These are phyloP conservation scores for Penicillium parvum DNA, from an alignment of 495 filamentous ascomycete genomes.

Conservation along the genomic window DNA sequence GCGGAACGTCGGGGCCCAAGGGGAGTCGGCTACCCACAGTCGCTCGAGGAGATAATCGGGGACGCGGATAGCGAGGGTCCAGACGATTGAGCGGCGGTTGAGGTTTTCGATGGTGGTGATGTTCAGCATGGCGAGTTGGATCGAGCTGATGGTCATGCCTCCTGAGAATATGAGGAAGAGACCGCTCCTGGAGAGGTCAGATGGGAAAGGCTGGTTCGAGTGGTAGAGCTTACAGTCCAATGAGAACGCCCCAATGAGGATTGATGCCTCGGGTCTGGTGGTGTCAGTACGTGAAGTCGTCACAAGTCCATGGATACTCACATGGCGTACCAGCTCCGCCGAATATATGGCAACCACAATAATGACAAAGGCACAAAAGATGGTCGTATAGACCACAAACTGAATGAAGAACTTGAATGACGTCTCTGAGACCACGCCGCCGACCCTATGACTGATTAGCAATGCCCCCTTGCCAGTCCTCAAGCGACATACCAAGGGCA, in stretches of 20 bases:
- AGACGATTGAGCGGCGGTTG: constrained; percentile 54
- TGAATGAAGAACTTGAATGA: constrained; percentile 89
- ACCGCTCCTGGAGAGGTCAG: constrained; percentile 38
- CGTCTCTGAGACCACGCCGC: constrained; percentile 80
- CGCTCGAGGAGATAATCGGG: constrained; percentile 45
- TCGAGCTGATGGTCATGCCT: constrained; percentile 66
- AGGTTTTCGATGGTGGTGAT: constrained; percentile 80
- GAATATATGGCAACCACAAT: constrained; percentile 55
- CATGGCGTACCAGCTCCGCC: constrained; percentile 39
- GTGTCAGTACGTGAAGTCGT: constrained; percentile 8
- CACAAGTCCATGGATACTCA: constrained; percentile 13
- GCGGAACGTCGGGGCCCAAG: constrained; percentile 41
- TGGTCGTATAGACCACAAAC: constrained; percentile 64
- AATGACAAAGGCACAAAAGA: constrained; percentile 64
- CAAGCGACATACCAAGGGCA: constrained; percentile 68
- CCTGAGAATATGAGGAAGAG: constrained; percentile 73
- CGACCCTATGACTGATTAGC: constrained; percentile 54
- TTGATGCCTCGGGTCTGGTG: constrained; percentile 35
- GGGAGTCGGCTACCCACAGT: constrained; percentile 27
- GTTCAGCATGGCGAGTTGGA: constrained; percentile 65
- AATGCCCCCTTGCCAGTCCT: background rate
- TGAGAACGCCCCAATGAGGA: constrained; percentile 49
- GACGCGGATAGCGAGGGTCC: constrained; percentile 73
- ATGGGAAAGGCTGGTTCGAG: constrained; percentile 9
- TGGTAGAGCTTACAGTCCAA: constrained; percentile 48